phyloP scores from a whole-genome alignment of 2,329 filamentous ascomycete species.

The Cladosporium sp. region DNA sequence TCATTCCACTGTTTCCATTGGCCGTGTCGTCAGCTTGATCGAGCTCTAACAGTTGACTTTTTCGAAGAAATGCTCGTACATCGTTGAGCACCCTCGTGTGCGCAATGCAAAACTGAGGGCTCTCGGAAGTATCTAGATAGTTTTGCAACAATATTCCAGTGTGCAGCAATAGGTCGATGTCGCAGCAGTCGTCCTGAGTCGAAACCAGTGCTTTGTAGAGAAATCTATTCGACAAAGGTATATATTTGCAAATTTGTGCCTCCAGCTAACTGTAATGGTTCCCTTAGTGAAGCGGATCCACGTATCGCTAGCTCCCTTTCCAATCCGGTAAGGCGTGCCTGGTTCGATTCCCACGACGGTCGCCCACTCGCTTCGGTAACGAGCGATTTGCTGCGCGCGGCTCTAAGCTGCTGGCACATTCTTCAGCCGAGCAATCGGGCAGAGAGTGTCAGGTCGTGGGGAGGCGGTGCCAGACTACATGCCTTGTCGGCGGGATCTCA shows the following conservation, averaged over 20 bases:
- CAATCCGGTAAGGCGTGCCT: slow-evolving; percentile 41
- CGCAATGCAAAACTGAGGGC: too few species aligned
- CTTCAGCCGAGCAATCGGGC: slow-evolving; percentile 59
- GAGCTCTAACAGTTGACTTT: not conserved
- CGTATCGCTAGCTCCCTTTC: slow-evolving; percentile 19
- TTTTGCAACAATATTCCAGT: too few species aligned
- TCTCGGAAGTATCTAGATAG: too few species aligned
- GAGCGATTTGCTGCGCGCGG: slow-evolving; percentile 47
- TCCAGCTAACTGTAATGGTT: slow-evolving; percentile 33
- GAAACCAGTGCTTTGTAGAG: too few species aligned
- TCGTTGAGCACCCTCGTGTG: too few species aligned
- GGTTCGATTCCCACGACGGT: slow-evolving; percentile 53
- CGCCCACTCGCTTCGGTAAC: slow-evolving; percentile 53
- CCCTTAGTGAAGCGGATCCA: slow-evolving; percentile 21
- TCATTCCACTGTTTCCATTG: not conserved
- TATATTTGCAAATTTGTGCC: too few species aligned
- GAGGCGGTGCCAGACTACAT: slow-evolving; percentile 54
- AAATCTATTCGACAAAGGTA: too few species aligned
- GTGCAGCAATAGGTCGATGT: too few species aligned
- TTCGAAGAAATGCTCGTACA: too few species aligned
- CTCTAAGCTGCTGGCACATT: slow-evolving; percentile 51
- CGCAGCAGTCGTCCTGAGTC: too few species aligned
- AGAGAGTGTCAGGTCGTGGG: slow-evolving; percentile 52
- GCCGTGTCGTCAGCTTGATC: not conserved
- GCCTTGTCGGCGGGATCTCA: slow-evolving; percentile 31